These are phyloP conservation scores for Aureobasidium sp. DNA, from an alignment of 2,329 filamentous ascomycete genomes.

Conservation along the genomic window DNA sequence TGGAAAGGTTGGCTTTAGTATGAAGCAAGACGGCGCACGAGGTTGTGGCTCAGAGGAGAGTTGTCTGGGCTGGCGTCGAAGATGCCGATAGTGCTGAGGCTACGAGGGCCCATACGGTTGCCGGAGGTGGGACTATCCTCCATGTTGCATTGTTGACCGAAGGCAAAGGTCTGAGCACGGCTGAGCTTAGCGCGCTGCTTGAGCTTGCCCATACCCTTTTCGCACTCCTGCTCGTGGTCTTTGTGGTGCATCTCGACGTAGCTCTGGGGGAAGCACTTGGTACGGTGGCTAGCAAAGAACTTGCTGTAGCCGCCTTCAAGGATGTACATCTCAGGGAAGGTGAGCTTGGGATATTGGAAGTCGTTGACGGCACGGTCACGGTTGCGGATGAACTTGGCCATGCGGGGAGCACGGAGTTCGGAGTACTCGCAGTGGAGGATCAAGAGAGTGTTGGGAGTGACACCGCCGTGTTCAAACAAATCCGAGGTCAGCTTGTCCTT, in stretches of 20 bases:
- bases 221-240: slow-evolving; percentile 85
- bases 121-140: slow-evolving; percentile 55
- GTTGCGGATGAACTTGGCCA: slow-evolving; percentile 88
- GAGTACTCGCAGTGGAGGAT: slow-evolving; percentile 99
- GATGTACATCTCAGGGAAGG: slow-evolving; percentile 97
- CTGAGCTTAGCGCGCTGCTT: slow-evolving; percentile 81
- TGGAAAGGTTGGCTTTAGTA: slow-evolving; percentile 22
- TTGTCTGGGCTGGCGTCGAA: slow-evolving; percentile 23
- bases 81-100: slow-evolving; percentile 20
- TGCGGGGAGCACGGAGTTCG: slow-evolving; percentile 87
- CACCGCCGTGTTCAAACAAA: slow-evolving; percentile 58
- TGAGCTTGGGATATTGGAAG: slow-evolving; percentile 77
- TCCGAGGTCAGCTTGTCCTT: slow-evolving; percentile 77
- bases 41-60: slow-evolving; percentile 26
- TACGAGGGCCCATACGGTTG: slow-evolving; percentile 23
- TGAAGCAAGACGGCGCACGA: slow-evolving; percentile 30
- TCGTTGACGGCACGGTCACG: slow-evolving; percentile 80
- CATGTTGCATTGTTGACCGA: slow-evolving; percentile 63
- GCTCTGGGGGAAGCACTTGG: slow-evolving; percentile 83
- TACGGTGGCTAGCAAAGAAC: slow-evolving; percentile 74
- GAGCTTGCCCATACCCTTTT: slow-evolving; percentile 88
- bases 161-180: slow-evolving; percentile 90
- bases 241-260: slow-evolving; percentile 96
- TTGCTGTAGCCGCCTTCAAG: slow-evolving; percentile 92
- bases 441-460: slow-evolving; percentile 66